Base-by-base conservation (phyloP, 768 basidiomycete genomes). In the Panaeolus cyanescens region DNA sequence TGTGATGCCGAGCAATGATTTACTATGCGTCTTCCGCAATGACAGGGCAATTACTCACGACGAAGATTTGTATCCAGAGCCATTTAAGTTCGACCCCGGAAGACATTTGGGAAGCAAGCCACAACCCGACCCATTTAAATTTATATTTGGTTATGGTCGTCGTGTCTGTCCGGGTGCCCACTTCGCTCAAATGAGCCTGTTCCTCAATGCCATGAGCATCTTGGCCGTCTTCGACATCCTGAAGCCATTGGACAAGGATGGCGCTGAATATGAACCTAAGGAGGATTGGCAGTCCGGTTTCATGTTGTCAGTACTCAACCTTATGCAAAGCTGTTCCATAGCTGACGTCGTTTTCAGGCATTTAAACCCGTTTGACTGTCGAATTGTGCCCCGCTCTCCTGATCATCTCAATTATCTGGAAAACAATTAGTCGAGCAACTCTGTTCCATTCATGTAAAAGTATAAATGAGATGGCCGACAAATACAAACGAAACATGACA, bases 21-120 rank as follows among this genome's bases (percentile, higher is more conserved):
- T 8, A 28, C 30, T 13, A n/a, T n/a, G n/a, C n/a, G n/a, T n/a
- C n/a, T n/a, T n/a, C n/a, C n/a, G n/a, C 28, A 19, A 56, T 25
- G 37, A 8, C 30, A 74, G 73, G 71, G 71, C 69, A 7, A 75
- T 79, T 20, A 65, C 71, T 19, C 76, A 73, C 40, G 75, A 77
- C 58, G 67, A 72, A 17, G 68, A 69, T 12, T 58, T 72, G 4
- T 78, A 73, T 54, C 72, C 70, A 1, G 67, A 75, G 40, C 75
- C 77, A 2, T 64, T 72, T 25, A 66, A 54, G 5, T 79, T 79
- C 60, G 60, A 73, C 20, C 67, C 74, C 5, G 64, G 62, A 6
- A 70, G 78, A 15, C 67, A 67, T 59, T 59, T 74, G 17, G 64
- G 65, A 19, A 59, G 65, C 17, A 67, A 56, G 28, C 70, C 67